Base-by-base conservation (phyloP, 2,329 filamentous ascomycete species). In the Sclerotinia sclerotiorum region DNA sequence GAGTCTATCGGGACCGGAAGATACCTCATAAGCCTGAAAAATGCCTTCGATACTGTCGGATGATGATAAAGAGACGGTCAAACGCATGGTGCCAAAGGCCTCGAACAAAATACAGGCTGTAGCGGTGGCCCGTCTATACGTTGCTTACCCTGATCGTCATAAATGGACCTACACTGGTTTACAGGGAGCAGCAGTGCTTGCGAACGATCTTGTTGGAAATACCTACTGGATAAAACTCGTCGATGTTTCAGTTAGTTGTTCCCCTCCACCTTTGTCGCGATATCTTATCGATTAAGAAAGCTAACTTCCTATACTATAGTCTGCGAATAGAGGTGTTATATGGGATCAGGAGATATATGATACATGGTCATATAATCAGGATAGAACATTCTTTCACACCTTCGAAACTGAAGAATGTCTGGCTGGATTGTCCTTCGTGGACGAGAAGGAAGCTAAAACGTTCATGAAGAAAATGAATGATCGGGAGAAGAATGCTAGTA, bases 321-420 rank as follows among this genome's bases (percentile, higher is more conserved):
- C 92, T 68, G 84, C 90, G 63, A 89, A 88, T 77, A 87, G 90
- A 78, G 94, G 94, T 69, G 93, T 97, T 63, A 90, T 97, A 76
- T 97, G 93, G 93, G 94, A 97, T 77, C 94, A 98, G 81, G 95
- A 99, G 81, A 93, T 99, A 75, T 99, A 97, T 81, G 94, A 99
- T 74, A 89, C 88, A 63, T 98, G 97, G 84, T 84, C 85, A 72
- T 99, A 98, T 83, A 97, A 97, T 81, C 94, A 97, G 78, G 95
- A 99, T 79, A 90, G 95, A 70, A 94, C 92, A 70, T 99, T 97
- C 81, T 99, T 99, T 81, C 94, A 98, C 80, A 93, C 92, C 7
- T 99, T 99, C 78, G 95, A 99, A 81, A 86, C 97, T 68, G 94
- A 98, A 80, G 89, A 96, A 72, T 98, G 93, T 76, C 82, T 96